Base-by-base conservation (phyloP, 208 protist species). In the Strigomonas culicis region DNA sequence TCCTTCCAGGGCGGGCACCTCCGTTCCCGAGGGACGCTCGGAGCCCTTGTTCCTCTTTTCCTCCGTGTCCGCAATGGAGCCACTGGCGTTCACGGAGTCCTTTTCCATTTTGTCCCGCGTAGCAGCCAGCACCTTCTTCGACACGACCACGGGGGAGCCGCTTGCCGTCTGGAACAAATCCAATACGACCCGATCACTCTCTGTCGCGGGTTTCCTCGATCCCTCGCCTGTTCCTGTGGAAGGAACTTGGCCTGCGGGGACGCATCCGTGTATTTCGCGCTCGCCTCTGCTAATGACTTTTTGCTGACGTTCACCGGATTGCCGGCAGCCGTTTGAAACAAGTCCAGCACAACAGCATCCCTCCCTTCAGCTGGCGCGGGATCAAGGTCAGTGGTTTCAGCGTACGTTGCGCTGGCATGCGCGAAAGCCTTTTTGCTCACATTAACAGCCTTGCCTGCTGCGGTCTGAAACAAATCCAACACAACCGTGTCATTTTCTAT, bases 281-380 rank as follows among this genome's bases (percentile, higher is more conserved):
- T n/a, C 6, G n/a, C 47, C 47, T 52, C n/a, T 28, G 15, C 47
- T 4, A 24, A 27, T 19, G 47, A n/a, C n/a, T 52, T 52, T 21
- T 52, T 21, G 7, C 10, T 22, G 6, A 52, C 22, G 7, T 7
- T 10, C 8, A 52, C 22, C 19, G 47, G 47, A 10, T 52, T 78
- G 0, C 74, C 71, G 19, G 72, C 60, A 0, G 71, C 75, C 0
- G 79, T 85, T 13, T 70, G 57, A 31, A 84, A 77, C 8, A 80
- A 53, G 1, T 75, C 77, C 17, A 31, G 8, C n/a, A 50, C 56
- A 22, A 52, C n/a, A n/a, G n/a, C n/a, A n/a, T n/a, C n/a, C n/a
- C n/a, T 17, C 39, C 11, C 17, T 17, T 10, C 39, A 10, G 39
- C 10, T n/a, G 39, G 39, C 17, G 39, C 10, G 17, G 10, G 11